Conservation (phyloP, 495 filamentous ascomycete genomes). For the Sporormia fimetaria region DNA sequence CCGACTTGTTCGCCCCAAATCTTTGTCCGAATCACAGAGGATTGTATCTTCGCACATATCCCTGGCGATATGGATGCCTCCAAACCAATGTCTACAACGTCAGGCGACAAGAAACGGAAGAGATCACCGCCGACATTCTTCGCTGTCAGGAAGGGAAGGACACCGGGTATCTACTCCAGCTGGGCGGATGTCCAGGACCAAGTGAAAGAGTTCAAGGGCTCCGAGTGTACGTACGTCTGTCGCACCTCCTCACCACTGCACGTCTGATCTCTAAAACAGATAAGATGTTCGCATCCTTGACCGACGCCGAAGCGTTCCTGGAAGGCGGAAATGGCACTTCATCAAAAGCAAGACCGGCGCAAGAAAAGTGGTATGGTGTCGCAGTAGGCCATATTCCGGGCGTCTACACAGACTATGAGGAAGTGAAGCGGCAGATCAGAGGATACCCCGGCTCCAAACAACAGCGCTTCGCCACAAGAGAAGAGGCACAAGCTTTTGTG, state of each 20-base stretch:
- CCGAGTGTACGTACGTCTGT: constrained; percentile 47
- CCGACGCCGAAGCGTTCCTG: constrained; percentile 69
- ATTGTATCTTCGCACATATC: too few species aligned
- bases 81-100: too few species aligned
- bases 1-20: too few species aligned
- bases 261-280: constrained; percentile 38
- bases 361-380: constrained; percentile 69
- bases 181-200: constrained; percentile 76
- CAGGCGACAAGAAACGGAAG: constrained; percentile 55
- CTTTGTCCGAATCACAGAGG: too few species aligned
- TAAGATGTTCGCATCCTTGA: constrained; percentile 67
- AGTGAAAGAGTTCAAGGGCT: constrained; percentile 74
- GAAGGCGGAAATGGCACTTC: constrained; percentile 45
- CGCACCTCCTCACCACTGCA: background rate
- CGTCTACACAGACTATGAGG: constrained; percentile 81
- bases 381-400: constrained; percentile 69
- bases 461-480: constrained; percentile 63
- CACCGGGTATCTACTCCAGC: constrained; percentile 74
- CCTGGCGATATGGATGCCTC: too few species aligned
- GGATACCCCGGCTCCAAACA: constrained; percentile 70
- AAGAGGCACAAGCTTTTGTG: constrained; percentile 69
- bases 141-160: constrained; percentile 65
- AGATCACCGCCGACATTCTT: constrained; percentile 64
- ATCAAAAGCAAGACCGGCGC: constrained; percentile 28
- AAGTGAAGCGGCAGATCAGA: constrained; percentile 62